Conservation (phyloP, 1,284 basidiomycete species). For the Ganoderma meredithae region DNA sequence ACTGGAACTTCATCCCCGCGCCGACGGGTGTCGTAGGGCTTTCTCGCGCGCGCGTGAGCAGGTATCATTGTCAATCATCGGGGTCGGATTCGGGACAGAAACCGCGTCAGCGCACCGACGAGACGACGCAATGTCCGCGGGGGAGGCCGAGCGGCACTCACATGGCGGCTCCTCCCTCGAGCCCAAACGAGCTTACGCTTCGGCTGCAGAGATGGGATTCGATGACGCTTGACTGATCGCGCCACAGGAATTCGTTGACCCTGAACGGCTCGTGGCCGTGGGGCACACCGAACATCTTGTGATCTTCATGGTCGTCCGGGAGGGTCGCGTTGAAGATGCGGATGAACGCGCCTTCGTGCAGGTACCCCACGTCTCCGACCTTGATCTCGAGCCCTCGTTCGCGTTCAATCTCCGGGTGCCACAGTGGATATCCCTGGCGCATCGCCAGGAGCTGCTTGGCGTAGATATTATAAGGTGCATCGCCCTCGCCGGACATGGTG, state of each 20-base stretch:
- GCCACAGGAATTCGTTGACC: conserved; percentile 9
- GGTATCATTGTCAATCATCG: no score
- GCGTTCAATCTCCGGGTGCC: conserved; percentile 31
- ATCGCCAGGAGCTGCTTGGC: conserved; percentile 28
- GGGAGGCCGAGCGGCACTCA: conserved; percentile 7
- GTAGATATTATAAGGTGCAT: conserved; percentile 25
- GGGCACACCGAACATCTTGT: conserved; percentile 29
- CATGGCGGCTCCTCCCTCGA: conserved; percentile 14
- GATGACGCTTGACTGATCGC: conserved; percentile 13
- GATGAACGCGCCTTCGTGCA: conserved; percentile 38
- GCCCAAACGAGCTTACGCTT: conserved; percentile 15
- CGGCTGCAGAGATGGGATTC: conserved; percentile 16
- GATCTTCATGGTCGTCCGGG: conserved; percentile 29
- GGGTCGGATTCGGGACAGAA: neutral
- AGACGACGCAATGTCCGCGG: neutral
- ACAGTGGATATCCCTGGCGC: conserved; percentile 34
- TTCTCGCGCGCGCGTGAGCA: neutral
- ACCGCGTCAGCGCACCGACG: neutral
- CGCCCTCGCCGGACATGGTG: conserved; percentile 2
- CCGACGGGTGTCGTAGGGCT: conserved; percentile 19
- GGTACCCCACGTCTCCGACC: conserved; percentile 42
- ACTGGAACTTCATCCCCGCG: conserved; percentile 29
- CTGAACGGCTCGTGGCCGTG: conserved; percentile 26
- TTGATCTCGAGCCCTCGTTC: conserved; percentile 22
- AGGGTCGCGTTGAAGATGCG: conserved; percentile 42